A percentile compares a stretch with the other conserved stretches of the same genome.
Conservation (phyloP, 1,284 basidiomycete species). For the Lignosus rhinocerotis region DNA sequence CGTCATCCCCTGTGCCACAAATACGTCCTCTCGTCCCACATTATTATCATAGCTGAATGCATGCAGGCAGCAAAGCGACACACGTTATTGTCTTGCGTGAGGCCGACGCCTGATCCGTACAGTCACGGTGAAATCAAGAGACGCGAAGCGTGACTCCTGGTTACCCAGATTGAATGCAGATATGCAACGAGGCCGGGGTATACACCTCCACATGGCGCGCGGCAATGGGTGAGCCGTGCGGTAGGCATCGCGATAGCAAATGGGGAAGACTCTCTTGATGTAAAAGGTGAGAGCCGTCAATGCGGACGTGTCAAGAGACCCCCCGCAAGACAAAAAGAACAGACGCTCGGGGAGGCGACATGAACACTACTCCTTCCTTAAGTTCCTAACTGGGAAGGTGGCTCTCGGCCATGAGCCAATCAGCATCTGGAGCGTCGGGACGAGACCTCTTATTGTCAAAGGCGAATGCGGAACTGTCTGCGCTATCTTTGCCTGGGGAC, state of each 20-base stretch:
- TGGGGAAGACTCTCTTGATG: background rate
- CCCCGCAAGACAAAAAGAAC: slow-evolving; percentile 19
- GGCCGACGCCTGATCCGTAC: background rate
- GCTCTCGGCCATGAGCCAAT: background rate
- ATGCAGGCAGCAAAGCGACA: background rate
- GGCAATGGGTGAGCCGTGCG: background rate
- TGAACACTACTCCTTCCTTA: slow-evolving; percentile 20
- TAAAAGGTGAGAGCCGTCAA: slow-evolving; percentile 8
- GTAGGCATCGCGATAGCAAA: background rate
- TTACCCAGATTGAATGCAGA: slow-evolving; percentile 11
- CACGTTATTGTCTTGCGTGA: slow-evolving; percentile 2
- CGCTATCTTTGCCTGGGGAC: slow-evolving; percentile 2
- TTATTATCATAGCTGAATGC: background rate
- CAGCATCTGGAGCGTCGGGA: background rate
- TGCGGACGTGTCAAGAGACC: slow-evolving; percentile 12
- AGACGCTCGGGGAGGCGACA: slow-evolving; percentile 9
- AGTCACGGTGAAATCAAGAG: background rate
- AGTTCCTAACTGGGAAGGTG: slow-evolving; percentile 13
- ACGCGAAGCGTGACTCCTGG: background rate
- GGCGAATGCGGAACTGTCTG: slow-evolving; percentile 1
- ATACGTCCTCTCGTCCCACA: slow-evolving; percentile 4
- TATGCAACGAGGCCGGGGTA: slow-evolving; percentile 4
- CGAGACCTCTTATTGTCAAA: slow-evolving; percentile 17
- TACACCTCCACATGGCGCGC: background rate
- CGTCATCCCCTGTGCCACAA: background rate